phyloP scores from a whole-genome alignment of 2,329 filamentous ascomycete genomes.

The Exserohilum rostratum region DNA sequence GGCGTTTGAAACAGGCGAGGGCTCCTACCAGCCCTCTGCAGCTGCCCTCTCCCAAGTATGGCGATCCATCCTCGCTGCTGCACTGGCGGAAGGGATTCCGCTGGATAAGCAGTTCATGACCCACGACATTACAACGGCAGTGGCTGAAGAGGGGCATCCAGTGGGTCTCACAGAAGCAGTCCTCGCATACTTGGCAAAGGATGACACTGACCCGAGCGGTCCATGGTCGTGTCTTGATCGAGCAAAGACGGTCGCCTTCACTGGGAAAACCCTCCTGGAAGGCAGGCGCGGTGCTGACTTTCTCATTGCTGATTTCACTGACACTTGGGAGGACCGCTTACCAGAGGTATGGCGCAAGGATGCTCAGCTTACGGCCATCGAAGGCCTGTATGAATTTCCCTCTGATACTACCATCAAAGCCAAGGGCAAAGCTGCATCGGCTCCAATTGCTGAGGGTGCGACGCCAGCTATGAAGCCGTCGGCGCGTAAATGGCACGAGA shows the following conservation, averaged over 20 bases:
- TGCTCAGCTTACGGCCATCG: constrained; percentile 40
- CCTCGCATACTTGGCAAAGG: constrained; percentile 41
- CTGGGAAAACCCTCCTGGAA: constrained; percentile 40
- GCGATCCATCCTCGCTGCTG: constrained; percentile 51
- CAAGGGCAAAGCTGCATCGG: constrained; percentile 21
- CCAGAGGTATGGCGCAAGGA: constrained; percentile 47
- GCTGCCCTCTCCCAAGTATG: constrained; percentile 56
- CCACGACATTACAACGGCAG: constrained; percentile 38
- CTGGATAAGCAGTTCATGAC: constrained; percentile 48
- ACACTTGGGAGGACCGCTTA: constrained; percentile 46
- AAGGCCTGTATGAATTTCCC: constrained; percentile 41
- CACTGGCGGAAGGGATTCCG: constrained; percentile 50
- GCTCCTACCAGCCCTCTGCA: constrained; percentile 57
- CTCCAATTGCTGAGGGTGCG: constrained; percentile 8
- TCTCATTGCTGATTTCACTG: constrained; percentile 44
- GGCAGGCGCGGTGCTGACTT: constrained; percentile 34
- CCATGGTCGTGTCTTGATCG: constrained; percentile 46
- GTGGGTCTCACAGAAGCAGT: constrained; percentile 46
- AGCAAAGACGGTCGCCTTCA: constrained; percentile 39
- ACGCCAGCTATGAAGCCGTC: constrained; percentile 30
- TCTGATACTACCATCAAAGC: constrained; percentile 40
- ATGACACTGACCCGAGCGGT: constrained; percentile 31
- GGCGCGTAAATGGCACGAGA: constrained; percentile 50
- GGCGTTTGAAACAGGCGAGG: constrained; percentile 56
- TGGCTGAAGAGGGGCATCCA: constrained; percentile 49